These are phyloP conservation scores for Teratosphaeria pseudoeucalypti DNA, from an alignment of 2,329 filamentous ascomycete genomes.

Conservation along the genomic window DNA sequence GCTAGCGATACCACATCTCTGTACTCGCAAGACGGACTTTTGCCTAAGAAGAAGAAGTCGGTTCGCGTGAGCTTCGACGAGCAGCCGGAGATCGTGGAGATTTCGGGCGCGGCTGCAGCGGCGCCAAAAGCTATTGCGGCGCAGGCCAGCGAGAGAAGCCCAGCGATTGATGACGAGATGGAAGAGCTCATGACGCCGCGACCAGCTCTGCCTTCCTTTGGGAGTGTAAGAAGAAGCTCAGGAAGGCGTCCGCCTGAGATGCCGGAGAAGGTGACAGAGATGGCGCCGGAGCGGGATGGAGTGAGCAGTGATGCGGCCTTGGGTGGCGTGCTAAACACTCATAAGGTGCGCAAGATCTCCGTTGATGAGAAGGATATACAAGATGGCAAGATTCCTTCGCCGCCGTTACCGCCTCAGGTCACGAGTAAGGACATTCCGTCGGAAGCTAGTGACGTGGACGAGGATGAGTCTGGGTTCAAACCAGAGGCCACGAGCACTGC, in stretches of 20 bases:
- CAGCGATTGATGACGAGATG: conserved; percentile 44
- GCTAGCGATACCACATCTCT: conserved; percentile 46
- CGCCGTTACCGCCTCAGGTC: conserved; percentile 61
- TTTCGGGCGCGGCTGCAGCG: conserved; percentile 19
- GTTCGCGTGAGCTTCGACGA: conserved; percentile 73
- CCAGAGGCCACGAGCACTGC: conserved; percentile 6
- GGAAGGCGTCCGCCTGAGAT: conserved; percentile 26
- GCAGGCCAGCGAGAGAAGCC: conserved; percentile 13
- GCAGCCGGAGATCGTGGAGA: conserved; percentile 26
- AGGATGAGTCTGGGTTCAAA: conserved; percentile 10
- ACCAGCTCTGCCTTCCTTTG: conserved; percentile 63
- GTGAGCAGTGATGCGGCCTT: conserved; percentile 51
- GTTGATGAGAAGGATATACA: conserved; percentile 33
- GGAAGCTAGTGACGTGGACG: conserved; percentile 48
- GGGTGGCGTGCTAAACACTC: conserved; percentile 43
- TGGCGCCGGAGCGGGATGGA: conserved; percentile 32
- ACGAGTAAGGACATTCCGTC: conserved; percentile 58
- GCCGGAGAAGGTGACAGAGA: conserved; percentile 43
- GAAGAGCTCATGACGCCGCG: conserved; percentile 61
- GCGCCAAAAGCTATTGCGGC: conserved; percentile 38
- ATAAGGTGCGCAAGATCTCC: conserved; percentile 13
- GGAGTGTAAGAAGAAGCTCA: conserved; percentile 47
- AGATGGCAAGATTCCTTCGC: conserved; percentile 33
- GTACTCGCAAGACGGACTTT: conserved; percentile 23
- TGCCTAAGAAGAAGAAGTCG: conserved; percentile 49